These are phyloP conservation scores for Lonicera japonica DNA, from an alignment of 129 eudicot genomes.

Conservation along the genomic window DNA sequence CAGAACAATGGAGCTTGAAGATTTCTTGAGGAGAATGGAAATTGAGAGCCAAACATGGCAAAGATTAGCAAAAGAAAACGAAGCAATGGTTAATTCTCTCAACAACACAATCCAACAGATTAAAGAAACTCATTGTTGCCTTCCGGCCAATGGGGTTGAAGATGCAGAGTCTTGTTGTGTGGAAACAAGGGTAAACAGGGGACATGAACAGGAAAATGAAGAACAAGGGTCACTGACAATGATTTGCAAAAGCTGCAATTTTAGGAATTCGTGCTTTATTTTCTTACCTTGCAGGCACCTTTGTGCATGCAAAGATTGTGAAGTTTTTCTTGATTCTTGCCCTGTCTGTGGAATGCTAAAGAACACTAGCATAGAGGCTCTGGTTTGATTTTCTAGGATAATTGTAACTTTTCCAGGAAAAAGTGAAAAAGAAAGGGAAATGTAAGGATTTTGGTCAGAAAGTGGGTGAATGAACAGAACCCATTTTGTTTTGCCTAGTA, in stretches of 20 bases:
- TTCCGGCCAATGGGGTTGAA: slow-evolving; percentile 32
- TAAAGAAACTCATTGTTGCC: slow-evolving; percentile 19
- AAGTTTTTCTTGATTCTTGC: slow-evolving; percentile 58
- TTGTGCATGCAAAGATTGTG: slow-evolving; percentile 65
- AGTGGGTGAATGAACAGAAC: slow-evolving; percentile 6
- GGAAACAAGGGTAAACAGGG: slow-evolving; percentile 18
- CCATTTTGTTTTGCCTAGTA: background rate
- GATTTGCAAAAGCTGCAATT: slow-evolving; percentile 56
- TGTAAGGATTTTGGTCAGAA: background rate
- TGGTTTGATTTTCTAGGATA: slow-evolving; percentile 21
- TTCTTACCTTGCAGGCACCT: slow-evolving; percentile 87
- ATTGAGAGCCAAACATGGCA: slow-evolving; percentile 68
- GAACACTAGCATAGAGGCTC: slow-evolving; percentile 62
- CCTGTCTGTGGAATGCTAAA: slow-evolving; percentile 69
- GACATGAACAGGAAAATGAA: background rate
- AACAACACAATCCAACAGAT: slow-evolving; percentile 47
- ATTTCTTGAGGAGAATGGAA: slow-evolving; percentile 41
- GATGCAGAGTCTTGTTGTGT: slow-evolving; percentile 83
- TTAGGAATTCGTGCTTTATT: slow-evolving; percentile 51
- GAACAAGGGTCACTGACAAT: slow-evolving; percentile 10
- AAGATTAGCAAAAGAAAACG: slow-evolving; percentile 60
- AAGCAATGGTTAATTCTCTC: slow-evolving; percentile 47
- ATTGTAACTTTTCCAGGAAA: slow-evolving; percentile 4
- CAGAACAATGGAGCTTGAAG: slow-evolving; percentile 49
- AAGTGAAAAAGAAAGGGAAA: background rate